These are phyloP conservation scores for Phanerochaete sordida DNA, from an alignment of 768 basidiomycete species.

Conservation along the genomic window DNA sequence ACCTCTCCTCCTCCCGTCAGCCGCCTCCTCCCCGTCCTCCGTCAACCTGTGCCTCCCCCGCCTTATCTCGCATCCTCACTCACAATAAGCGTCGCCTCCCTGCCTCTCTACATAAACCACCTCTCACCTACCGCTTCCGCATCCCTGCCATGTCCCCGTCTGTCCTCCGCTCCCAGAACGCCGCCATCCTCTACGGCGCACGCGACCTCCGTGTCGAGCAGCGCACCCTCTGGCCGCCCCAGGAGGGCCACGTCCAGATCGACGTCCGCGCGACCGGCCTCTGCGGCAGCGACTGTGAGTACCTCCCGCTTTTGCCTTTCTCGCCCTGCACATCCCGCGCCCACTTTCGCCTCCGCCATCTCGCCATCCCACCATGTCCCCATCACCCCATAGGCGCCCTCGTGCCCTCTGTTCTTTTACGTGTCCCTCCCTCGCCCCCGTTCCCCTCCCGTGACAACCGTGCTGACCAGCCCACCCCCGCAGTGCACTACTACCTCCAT, in stretches of 20 bases:
- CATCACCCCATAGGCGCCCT: background rate
- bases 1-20: constrained; percentile 18
- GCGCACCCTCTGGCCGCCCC: constrained; percentile 70
- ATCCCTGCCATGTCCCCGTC: constrained; percentile 37
- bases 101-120: background rate
- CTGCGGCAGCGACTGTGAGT: constrained; percentile 81
- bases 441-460: background rate
- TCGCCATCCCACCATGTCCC: constrained; percentile 10
- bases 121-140: background rate
- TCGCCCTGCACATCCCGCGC: constrained; percentile 9
- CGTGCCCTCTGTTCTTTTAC: background rate
- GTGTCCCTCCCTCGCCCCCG: background rate
- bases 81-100: constrained; percentile 7
- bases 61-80: background rate
- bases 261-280: constrained; percentile 81
- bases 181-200: constrained; percentile 81
- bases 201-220: constrained; percentile 80
- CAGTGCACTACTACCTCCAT: constrained; percentile 89
- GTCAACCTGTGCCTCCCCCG: constrained; percentile 13
- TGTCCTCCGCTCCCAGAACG: constrained; percentile 54
- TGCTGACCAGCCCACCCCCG: background rate
- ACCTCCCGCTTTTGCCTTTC: background rate
- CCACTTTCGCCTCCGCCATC: background rate
- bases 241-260: constrained; percentile 74
- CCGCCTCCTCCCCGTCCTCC: constrained; percentile 14